Evolutionary conservation across 202 grass and related monocot genomes (phyloP).

Genomic region (Saccharum hybrid): DNA sequence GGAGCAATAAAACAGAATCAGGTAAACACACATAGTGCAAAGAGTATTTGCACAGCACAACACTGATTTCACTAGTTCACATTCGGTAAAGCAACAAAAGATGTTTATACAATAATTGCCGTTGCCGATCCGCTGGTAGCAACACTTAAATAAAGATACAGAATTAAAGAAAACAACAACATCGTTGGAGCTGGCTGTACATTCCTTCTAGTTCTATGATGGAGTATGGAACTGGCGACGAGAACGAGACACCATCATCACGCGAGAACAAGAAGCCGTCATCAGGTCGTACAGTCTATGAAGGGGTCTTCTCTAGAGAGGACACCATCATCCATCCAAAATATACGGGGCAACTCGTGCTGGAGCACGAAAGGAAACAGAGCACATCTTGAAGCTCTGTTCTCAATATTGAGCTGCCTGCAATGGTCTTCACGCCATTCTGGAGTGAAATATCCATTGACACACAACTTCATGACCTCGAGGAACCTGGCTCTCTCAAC

Average conservation of each 20-base stretch:
- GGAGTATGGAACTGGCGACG: not conserved
- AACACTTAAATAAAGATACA: not conserved
- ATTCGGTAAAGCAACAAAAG: not conserved
- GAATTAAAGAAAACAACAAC: not conserved
- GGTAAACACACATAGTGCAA: not conserved
- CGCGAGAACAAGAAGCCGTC: too few species aligned
- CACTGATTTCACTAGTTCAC: not conserved
- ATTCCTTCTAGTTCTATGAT: not conserved
- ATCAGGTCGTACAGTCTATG: not conserved
- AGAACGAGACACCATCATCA: too few species aligned
- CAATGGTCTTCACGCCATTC: not conserved
- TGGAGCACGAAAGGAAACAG: not conserved
- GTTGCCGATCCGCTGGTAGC: not conserved
- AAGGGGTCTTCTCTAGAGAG: constrained; percentile 6
- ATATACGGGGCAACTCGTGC: not conserved
- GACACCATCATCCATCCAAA: not conserved
- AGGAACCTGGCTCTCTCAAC: not conserved
- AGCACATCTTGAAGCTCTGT: not conserved
- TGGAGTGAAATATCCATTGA: not conserved
- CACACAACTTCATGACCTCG: not conserved
- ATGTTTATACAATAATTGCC: not conserved
- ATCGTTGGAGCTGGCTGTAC: not conserved
- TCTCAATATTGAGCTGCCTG: not conserved
- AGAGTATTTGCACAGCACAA: not conserved
- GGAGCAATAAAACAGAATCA: not conserved